Evolutionary conservation across 2,329 filamentous ascomycete species (phyloP).

Genomic region (Aspergillus sp.): DNA sequence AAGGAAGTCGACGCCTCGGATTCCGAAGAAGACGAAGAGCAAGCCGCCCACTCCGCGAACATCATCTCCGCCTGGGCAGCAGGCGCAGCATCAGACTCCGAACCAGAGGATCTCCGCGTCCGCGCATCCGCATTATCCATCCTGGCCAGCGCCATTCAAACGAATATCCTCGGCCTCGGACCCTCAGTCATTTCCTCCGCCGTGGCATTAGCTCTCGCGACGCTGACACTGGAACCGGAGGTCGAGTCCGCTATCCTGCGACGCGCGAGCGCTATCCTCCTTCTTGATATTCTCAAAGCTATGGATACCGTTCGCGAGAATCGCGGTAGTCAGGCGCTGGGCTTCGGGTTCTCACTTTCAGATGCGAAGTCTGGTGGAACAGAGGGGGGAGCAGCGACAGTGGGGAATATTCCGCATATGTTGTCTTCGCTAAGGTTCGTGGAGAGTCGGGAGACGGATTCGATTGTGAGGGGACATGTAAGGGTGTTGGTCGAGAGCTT

Average conservation of each 20-base stretch:
- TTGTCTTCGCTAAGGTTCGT: constrained; percentile 40
- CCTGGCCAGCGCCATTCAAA: constrained; percentile 43
- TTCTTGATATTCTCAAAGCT: constrained; percentile 45
- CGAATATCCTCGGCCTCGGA: constrained; percentile 43
- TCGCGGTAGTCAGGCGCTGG: constrained; percentile 31
- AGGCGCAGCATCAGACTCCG: constrained; percentile 37
- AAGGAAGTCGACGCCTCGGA: constrained; percentile 11
- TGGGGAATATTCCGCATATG: constrained; percentile 44
- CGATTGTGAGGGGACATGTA: constrained; percentile 43
- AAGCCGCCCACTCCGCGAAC: constrained; percentile 36
- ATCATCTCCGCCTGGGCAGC: constrained; percentile 46
- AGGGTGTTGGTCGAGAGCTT: constrained; percentile 43
- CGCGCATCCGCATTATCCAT: constrained; percentile 48
- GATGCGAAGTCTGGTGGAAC: constrained; percentile 18
- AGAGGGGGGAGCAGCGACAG: constrained; percentile 23
- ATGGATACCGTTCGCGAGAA: constrained; percentile 39
- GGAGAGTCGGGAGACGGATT: constrained; percentile 41
- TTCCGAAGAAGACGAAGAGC: constrained; percentile 36
- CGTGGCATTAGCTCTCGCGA: constrained; percentile 44
- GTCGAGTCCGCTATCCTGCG: constrained; percentile 44
- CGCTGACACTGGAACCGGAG: constrained; percentile 38
- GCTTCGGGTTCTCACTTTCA: constrained; percentile 43
- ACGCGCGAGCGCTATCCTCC: constrained; percentile 42
- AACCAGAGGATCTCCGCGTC: constrained; percentile 47
- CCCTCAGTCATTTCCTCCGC: constrained; percentile 36